Percentiles rank a stretch among this genome's conserved stretches.
Evolutionary conservation across 169 alveolate genomes (phyloP).

Genomic region (Plasmodium fragile): DNA sequence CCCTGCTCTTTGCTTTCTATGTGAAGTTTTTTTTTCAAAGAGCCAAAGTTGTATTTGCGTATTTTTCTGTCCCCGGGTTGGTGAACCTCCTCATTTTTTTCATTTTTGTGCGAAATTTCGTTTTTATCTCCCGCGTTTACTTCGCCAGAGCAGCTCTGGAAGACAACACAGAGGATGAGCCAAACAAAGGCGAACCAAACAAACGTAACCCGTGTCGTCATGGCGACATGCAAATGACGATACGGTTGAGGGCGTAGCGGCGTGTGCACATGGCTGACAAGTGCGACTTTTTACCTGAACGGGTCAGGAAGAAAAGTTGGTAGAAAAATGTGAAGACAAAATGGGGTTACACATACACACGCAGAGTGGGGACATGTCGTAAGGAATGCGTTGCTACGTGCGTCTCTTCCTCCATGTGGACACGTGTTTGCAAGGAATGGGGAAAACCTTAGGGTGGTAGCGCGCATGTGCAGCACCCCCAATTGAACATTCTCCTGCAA

Average conservation of each 20-base stretch:
- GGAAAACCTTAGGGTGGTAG: background rate
- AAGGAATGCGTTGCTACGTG: background rate
- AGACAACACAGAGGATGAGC: background rate
- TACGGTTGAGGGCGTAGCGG: background rate
- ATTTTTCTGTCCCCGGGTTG: constrained; percentile 14
- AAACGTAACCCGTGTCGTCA: background rate
- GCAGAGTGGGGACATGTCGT: background rate
- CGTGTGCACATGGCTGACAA: background rate
- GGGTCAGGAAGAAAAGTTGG: background rate
- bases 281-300: background rate
- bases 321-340: background rate
- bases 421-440: background rate
- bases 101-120: background rate
- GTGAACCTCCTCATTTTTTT: background rate
- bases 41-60: background rate
- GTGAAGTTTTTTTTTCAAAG: background rate
- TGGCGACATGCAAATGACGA: background rate
- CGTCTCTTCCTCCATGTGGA: background rate
- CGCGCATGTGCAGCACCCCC: background rate
- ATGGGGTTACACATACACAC: background rate
- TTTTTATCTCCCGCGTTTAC: background rate
- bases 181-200: background rate
- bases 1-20: background rate
- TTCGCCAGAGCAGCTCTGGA: background rate
- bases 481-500: background rate